phyloP scores from a whole-genome alignment of 1,284 basidiomycete genomes.

The Papiliotrema flavescens region DNA sequence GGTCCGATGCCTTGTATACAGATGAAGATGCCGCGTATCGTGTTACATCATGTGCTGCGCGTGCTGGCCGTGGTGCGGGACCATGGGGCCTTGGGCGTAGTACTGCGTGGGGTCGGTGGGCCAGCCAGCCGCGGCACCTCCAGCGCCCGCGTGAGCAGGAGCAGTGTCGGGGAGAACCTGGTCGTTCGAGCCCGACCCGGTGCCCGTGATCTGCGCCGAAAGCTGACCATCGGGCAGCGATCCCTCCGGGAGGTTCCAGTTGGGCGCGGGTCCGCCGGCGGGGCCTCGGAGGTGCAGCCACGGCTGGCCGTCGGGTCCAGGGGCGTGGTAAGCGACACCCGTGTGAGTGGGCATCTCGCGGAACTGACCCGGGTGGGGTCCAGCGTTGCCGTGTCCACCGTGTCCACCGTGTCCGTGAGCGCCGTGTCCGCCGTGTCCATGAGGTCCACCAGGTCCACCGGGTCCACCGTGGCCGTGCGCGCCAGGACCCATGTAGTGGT shows the following conservation, averaged over 20 bases:
- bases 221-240: background rate
- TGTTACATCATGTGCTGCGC: slow-evolving; percentile 2
- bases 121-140: background rate
- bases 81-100: background rate
- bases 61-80: background rate
- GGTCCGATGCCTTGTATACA: background rate
- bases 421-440: background rate
- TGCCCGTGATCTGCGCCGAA: slow-evolving; percentile 1
- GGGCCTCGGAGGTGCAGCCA: slow-evolving; percentile 46
- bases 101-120: background rate
- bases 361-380: slow-evolving; percentile 2
- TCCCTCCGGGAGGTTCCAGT: slow-evolving; percentile 24
- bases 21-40: background rate
- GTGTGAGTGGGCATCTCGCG: slow-evolving; percentile 33
- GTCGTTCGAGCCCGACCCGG: background rate
- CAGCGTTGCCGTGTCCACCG: background rate
- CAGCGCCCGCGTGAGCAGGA: background rate
- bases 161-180: slow-evolving; percentile 2
- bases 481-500: slow-evolving; percentile 23
- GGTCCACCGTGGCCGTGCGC: slow-evolving; percentile 11
- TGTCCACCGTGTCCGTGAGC: background rate
- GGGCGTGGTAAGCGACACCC: slow-evolving; percentile 44
- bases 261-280: slow-evolving; percentile 35
- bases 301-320: slow-evolving; percentile 45
- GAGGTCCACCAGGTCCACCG: slow-evolving; percentile 6